A percentile compares a stretch with the other conserved stretches of the same genome.
These are phyloP conservation scores for Gleditsia sinensis DNA, from an alignment of 306 rosid genomes.

Conservation along the genomic window DNA sequence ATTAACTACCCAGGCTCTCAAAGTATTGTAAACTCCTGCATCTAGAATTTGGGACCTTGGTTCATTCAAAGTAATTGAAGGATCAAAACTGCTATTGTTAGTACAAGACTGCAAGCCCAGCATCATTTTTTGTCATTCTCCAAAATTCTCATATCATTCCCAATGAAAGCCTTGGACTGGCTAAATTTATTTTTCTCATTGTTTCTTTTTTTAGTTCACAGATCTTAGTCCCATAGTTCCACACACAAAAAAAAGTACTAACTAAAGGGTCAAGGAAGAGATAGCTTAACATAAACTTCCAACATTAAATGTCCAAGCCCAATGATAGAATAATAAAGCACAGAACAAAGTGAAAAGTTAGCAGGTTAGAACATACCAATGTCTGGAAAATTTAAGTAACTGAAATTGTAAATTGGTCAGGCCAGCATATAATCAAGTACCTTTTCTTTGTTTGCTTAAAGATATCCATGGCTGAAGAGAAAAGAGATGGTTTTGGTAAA, in stretches of 20 bases:
- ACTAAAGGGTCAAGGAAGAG: not conserved
- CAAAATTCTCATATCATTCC: slow-evolving; percentile 6
- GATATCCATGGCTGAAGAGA: too few relatives aligned
- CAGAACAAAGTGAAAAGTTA: not conserved
- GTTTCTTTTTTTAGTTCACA: not conserved
- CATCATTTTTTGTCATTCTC: slow-evolving; percentile 7
- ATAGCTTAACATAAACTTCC: not conserved
- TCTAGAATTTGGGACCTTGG: not conserved
- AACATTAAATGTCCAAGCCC: not conserved
- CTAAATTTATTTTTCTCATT: not conserved
- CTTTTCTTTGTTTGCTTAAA: not conserved
- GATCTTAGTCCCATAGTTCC: not conserved
- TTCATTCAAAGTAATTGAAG: slow-evolving; percentile 12
- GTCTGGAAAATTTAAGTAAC: not conserved
- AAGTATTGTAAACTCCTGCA: not conserved
- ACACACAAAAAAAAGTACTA: not conserved
- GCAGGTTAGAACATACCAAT: not conserved
- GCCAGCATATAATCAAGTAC: not conserved
- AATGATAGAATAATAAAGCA: not conserved
- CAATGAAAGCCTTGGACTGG: not conserved
- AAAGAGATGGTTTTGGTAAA: too few relatives aligned
- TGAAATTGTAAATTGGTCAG: not conserved
- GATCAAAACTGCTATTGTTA: slow-evolving; percentile 2
- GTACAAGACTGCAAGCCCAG: not conserved
- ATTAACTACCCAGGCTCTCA: not conserved